Evolutionary conservation across 495 filamentous ascomycete genomes (phyloP).

Genomic region (Xylaria venustula): DNA sequence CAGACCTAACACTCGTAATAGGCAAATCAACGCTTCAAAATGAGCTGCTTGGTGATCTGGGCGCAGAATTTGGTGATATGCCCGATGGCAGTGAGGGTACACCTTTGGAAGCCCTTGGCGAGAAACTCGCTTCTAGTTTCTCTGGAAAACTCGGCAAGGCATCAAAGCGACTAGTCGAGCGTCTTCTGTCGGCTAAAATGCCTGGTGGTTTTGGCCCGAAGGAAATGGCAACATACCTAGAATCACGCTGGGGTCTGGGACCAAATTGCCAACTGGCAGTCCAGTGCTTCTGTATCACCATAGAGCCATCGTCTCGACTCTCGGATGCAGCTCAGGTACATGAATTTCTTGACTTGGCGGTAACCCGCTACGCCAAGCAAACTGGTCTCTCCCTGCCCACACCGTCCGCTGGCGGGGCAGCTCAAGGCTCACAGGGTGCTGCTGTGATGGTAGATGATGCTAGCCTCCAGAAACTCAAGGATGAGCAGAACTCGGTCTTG

Average conservation of each 20-base stretch:
- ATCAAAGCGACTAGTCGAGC: constrained; percentile 76
- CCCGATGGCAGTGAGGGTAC: constrained; percentile 87
- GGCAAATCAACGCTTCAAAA: constrained; percentile 83
- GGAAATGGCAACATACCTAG: constrained; percentile 75
- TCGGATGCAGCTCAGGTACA: constrained; percentile 76
- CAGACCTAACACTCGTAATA: constrained; percentile 22
- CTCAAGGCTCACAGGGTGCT: constrained; percentile 53
- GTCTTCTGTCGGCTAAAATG: constrained; percentile 86
- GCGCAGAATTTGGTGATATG: constrained; percentile 84
- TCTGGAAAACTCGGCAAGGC: constrained; percentile 86
- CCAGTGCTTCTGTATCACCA: constrained; percentile 71
- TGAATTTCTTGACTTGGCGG: constrained; percentile 67
- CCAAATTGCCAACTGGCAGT: constrained; percentile 75
- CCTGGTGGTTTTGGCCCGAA: constrained; percentile 84
- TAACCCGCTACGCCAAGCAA: constrained; percentile 71
- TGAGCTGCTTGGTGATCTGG: constrained; percentile 81
- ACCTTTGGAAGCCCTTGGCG: constrained; percentile 78
- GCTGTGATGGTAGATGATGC: constrained; percentile 90
- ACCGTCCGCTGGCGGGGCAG: constrained; percentile 59
- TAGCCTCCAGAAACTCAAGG: constrained; percentile 79
- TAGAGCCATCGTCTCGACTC: constrained; percentile 72
- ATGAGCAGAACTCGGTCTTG: constrained; percentile 80
- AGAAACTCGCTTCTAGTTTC: constrained; percentile 82
- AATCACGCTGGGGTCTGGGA: constrained; percentile 78
- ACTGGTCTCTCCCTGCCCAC: constrained; percentile 72